Evolutionary conservation across 805 yeast species (phyloP).

Genomic region (Lipomyces anomalus): DNA sequence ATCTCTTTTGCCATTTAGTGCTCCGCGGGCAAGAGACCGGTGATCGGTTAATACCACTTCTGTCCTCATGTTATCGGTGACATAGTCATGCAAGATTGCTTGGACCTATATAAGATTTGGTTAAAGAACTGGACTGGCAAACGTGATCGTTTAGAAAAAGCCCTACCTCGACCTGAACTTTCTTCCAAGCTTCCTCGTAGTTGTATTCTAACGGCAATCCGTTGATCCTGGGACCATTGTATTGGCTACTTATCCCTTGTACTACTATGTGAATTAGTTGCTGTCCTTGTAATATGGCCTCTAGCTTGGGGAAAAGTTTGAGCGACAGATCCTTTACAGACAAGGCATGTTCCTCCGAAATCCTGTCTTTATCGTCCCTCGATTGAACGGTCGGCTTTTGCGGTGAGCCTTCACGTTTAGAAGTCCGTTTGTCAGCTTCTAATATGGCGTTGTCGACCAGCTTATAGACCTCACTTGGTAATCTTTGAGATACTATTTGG

Average conservation of each 20-base stretch:
- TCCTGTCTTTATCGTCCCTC: not conserved
- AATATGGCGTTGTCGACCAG: conserved; percentile 58
- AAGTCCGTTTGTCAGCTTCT: conserved; percentile 56
- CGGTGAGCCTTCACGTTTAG: conserved; percentile 37
- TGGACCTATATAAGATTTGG: too few species aligned
- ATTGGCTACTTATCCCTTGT: conserved; percentile 27
- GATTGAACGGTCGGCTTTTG: conserved; percentile 7
- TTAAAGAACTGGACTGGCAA: too few species aligned
- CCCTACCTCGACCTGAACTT: conserved; percentile 41
- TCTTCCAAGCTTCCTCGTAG: conserved; percentile 42
- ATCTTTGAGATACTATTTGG: conserved; percentile 48
- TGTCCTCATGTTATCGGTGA: conserved; percentile 18
- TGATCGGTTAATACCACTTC: not conserved
- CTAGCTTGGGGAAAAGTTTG: conserved; percentile 56
- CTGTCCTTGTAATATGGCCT: conserved; percentile 64
- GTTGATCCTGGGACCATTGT: conserved; percentile 7
- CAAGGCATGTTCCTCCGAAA: conserved; percentile 20
- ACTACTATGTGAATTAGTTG: conserved; percentile 56
- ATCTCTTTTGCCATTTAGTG: too few species aligned
- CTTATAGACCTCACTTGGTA: conserved; percentile 57
- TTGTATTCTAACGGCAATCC: conserved; percentile 34
- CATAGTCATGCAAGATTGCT: conserved; percentile 37
- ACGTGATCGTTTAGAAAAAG: too few species aligned
- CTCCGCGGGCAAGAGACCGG: too few species aligned
- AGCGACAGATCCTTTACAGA: conserved; percentile 67